Evolutionary conservation across 257 asterid genomes (phyloP).

Genomic region (Leptodermis oblonga): DNA sequence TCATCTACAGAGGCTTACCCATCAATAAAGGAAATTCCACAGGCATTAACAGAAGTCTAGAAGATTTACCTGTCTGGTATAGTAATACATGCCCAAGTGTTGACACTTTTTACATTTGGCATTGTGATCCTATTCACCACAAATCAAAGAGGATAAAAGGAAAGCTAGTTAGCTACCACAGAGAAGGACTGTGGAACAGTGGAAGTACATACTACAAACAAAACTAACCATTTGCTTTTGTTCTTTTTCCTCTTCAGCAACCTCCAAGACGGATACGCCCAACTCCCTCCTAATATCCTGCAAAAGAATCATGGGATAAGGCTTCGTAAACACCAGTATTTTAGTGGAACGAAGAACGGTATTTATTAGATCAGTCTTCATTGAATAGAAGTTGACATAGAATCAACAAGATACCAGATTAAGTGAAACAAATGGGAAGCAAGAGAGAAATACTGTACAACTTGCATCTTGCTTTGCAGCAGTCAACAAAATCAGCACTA

Average conservation of each 20-base stretch:
- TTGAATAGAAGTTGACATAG: not conserved
- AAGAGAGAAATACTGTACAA: not conserved
- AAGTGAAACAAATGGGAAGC: not conserved
- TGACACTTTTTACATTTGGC: constrained; percentile 89
- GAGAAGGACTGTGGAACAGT: not conserved
- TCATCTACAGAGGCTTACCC: not conserved
- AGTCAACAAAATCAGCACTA: not conserved
- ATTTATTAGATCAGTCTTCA: not conserved
- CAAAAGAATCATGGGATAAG: constrained; percentile 5
- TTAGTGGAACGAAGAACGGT: not conserved
- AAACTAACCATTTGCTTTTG: constrained; percentile 75
- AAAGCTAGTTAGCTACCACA: not conserved
- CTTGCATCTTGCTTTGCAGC: not conserved
- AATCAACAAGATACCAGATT: not conserved
- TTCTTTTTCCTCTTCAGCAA: constrained; percentile 81
- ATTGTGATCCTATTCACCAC: constrained; percentile 61
- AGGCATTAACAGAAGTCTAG: not conserved
- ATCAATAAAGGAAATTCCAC: not conserved
- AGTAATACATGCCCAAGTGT: constrained; percentile 75
- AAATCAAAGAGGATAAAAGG: constrained; percentile 2
- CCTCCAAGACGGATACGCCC: constrained; percentile 75
- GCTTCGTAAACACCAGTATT: not conserved
- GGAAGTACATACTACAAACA: constrained; percentile 8
- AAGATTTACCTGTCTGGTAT: constrained; percentile 69
- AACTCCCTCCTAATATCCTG: constrained; percentile 80